Evolutionary conservation across 163 green algal genomes (phyloP).

Genomic region (Scenedesmus sp.): DNA sequence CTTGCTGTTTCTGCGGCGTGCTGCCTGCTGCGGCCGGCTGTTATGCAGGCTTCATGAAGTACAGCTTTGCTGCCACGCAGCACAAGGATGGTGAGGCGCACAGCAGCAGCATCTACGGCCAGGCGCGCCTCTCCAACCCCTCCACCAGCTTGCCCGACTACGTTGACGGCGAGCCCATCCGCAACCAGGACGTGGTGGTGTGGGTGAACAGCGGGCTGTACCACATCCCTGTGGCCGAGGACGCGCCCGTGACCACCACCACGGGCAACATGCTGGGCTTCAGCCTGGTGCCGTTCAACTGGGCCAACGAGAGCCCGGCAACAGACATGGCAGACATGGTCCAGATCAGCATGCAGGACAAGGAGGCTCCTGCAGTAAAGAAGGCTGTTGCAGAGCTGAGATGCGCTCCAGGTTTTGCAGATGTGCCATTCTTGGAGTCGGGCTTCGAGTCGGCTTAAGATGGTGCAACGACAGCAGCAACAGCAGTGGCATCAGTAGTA

Average conservation of each 20-base stretch:
- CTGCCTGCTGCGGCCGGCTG: not conserved
- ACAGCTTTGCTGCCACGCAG: slow-evolving; percentile 47
- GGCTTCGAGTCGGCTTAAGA: slow-evolving; percentile 31
- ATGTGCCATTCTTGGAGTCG: slow-evolving; percentile 21
- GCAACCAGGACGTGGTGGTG: slow-evolving; percentile 48
- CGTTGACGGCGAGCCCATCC: slow-evolving; percentile 29
- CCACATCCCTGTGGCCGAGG: slow-evolving; percentile 50
- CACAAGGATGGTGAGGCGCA: slow-evolving; percentile 43
- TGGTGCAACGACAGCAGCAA: not conserved
- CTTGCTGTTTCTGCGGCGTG: too few species aligned
- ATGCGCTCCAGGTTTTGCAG: slow-evolving; percentile 13
- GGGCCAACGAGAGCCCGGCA: slow-evolving; percentile 37
- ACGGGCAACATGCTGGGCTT: slow-evolving; percentile 56
- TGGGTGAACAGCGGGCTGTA: slow-evolving; percentile 53
- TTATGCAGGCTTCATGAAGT: slow-evolving; percentile 47
- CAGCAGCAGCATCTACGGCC: slow-evolving; percentile 56
- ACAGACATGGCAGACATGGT: slow-evolving; percentile 57
- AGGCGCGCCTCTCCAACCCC: slow-evolving; percentile 43
- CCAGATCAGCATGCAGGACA: slow-evolving; percentile 11
- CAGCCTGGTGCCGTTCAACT: slow-evolving; percentile 51
- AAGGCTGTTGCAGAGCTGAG: not conserved
- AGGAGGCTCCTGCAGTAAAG: not conserved
- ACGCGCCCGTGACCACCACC: slow-evolving; percentile 51
- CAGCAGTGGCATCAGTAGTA: too few species aligned
- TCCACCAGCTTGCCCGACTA: slow-evolving; percentile 30